Base-by-base conservation (phyloP, 2,329 filamentous ascomycete genomes). In the Sporothrix luriei region DNA sequence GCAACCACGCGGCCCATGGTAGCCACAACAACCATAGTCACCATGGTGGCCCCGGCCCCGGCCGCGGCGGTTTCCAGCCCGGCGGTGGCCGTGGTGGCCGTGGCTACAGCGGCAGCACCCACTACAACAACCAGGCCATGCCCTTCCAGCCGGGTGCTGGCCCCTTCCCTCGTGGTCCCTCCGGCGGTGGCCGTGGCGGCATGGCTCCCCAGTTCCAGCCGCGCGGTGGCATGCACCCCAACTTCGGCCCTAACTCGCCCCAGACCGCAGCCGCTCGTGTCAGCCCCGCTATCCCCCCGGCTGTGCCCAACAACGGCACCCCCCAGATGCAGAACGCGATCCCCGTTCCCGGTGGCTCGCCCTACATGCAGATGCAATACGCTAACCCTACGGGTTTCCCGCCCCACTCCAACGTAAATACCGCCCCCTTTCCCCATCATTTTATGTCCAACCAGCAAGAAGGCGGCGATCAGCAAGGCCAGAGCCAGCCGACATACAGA, bases 321-420 rank as follows among this genome's bases (percentile, higher is more conserved):
- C 89, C 91, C 72, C 88, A 90, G 81, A 89, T 89, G 88, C 85
- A 78, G 69, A 82, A 84, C 54, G 85, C 85, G 65, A 89, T 93
- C 78, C 85, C 91, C 64, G 62, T 71, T 79, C 54, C 55, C 24
- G 49, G 38, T 14, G 61, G 62, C 24, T 84, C 84, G 70, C 84
- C 57, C 85, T 71, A 85, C 48, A 66, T 73, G 48, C 43, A 11
- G 43, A 62, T 67, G 43, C 46, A 49, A 10, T 72, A 72, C 57
- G 49, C 57, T 24, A 67, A 64, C 21, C 11, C 72, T 16, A 5
- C 62, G 7, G 72, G 72, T 10, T 73, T 70, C 62, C 72, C 72
- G 29, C 72, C 72, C 1, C 71, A 68, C 40, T 51, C 65, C 4
- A 73, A 72, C 71, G 72, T 73, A 73, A 73, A 69, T 73, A 71